Evolutionary conservation across 2,329 filamentous ascomycete genomes (phyloP), one percentile per base, ranked within the genome.

Genomic region (Colletotrichum magnum): DNA sequence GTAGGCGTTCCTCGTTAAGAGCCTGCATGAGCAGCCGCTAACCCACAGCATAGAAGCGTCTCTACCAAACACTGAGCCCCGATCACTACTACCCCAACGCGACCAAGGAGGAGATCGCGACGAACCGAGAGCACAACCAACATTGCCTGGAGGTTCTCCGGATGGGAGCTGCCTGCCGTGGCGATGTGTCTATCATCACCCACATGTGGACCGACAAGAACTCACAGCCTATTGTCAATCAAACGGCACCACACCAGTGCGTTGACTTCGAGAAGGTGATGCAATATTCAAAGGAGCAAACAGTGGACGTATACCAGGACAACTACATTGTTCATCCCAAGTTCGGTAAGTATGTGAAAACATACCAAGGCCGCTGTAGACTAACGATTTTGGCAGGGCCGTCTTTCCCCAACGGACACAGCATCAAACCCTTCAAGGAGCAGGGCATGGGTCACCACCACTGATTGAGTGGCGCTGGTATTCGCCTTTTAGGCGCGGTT

Each of bases 151-250:
- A 70, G 36, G 68, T 70, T 0, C 45, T 70, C n/a, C 51, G 68
- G 6, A 70, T 70, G 68, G 68, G 68, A 24, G 63, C 68, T n/a
- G 47, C 64, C 1, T 70, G 68, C 21, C 68, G 68, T 6, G 68
- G 68, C 7, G 68, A 70, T 16, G 51, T 70, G 28, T 70, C 68
- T 36, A 70, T 70, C 48, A 68, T 70, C 39, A 70, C 68, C 5
- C 68, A 70, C 39, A 70, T 70, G 68, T 70, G 68, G 68, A 64
- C 64, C n/a, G 68, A 70, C 36, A 64, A 68, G 21, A 64, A 70
- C 24, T 58, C 68, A 13, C 64, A 68, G 10, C 68, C 64, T 7
- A 70, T 70, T 21, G 68, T 70, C 26, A 70, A 70, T 28, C 68
- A 70, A 21, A 70, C 68, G 7, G 68, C 68, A 28, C 68, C 68